These are phyloP conservation scores for Candida sonorensis DNA, from an alignment of 805 yeast species.

Conservation along the genomic window DNA sequence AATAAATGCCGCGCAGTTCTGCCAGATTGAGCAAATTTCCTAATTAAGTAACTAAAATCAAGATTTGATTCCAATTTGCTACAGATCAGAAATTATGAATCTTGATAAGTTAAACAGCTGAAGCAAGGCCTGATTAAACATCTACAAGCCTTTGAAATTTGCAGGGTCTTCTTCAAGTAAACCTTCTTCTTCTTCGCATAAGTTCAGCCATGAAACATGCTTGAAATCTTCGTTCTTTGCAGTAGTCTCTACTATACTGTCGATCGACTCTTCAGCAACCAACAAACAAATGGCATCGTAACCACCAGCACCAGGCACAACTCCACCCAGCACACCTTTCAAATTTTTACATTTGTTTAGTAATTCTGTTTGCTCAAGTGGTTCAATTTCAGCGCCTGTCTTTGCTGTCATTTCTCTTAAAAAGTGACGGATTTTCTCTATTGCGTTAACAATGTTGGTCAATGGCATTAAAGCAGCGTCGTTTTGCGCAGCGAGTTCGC, in stretches of 20 bases:
- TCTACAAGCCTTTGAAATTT: constrained; percentile 28
- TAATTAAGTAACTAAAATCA: no score
- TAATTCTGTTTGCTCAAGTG: constrained; percentile 62
- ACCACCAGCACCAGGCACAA: constrained; percentile 99
- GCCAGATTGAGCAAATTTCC: no score
- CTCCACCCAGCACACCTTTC: constrained; percentile 86
- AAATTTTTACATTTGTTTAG: constrained; percentile 51
- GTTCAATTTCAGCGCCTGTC: constrained; percentile 87
- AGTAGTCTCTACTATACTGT: constrained; percentile 20
- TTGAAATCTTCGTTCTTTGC: constrained; percentile 26
- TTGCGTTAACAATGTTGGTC: constrained; percentile 31
- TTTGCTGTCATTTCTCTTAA: constrained; percentile 54
- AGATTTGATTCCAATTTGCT: no score
- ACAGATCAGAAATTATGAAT: no score
- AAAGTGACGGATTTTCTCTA: constrained; percentile 45
- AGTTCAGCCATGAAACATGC: constrained; percentile 60
- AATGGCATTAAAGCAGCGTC: constrained; percentile 19
- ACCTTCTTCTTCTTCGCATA: constrained; percentile 58
- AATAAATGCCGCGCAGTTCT: no score
- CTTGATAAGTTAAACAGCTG: no score
- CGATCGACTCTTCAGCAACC: constrained; percentile 41
- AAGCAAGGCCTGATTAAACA: no score
- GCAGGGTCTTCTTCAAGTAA: constrained; percentile 39
- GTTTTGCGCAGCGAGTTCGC: constrained; percentile 4
- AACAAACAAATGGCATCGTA: constrained; percentile 84